Conservation (phyloP, 106 monocot genomes). For the Triglochin maritima region DNA sequence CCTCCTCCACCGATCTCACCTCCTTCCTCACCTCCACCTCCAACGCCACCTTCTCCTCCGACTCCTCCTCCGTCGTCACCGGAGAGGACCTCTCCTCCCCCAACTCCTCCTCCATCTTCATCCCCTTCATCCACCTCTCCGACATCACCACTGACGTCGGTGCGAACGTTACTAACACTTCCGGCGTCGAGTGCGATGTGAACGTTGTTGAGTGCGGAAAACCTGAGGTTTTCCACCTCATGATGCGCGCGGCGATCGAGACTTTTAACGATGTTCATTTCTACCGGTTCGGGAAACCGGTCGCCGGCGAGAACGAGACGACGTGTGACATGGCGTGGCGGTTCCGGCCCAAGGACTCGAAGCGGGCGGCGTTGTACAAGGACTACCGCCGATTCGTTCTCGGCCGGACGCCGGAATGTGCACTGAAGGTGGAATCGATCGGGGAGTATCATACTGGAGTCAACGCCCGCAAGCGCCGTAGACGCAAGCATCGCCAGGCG, state of each 20-base stretch:
- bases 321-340: conserved; percentile 60
- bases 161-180: background rate
- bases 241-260: conserved; percentile 78
- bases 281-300: conserved; percentile 72
- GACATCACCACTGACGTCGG: conserved; percentile 6
- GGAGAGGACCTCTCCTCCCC: conserved; percentile 39
- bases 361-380: conserved; percentile 56
- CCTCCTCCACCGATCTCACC: conserved; percentile 33
- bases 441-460: conserved; percentile 74
- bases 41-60: conserved; percentile 56
- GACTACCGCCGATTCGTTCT: conserved; percentile 73
- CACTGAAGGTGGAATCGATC: conserved; percentile 21
- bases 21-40: conserved; percentile 54
- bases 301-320: conserved; percentile 10
- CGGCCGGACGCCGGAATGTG: conserved; percentile 30
- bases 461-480: conserved; percentile 39
- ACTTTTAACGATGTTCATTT: conserved; percentile 49
- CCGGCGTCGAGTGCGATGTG: conserved; percentile 19
- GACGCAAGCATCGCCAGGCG: too few species aligned
- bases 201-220: conserved; percentile 33
- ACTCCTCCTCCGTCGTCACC: conserved; percentile 30
- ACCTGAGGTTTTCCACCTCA: conserved; percentile 51
- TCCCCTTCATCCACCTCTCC: conserved; percentile 24
- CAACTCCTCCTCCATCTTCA: conserved; percentile 1
- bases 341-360: conserved; percentile 58